A percentile compares a stretch with the other conserved stretches of the same genome.
Conservation (phyloP, 2,329 filamentous ascomycete genomes). For the Penicillium polonicum region DNA sequence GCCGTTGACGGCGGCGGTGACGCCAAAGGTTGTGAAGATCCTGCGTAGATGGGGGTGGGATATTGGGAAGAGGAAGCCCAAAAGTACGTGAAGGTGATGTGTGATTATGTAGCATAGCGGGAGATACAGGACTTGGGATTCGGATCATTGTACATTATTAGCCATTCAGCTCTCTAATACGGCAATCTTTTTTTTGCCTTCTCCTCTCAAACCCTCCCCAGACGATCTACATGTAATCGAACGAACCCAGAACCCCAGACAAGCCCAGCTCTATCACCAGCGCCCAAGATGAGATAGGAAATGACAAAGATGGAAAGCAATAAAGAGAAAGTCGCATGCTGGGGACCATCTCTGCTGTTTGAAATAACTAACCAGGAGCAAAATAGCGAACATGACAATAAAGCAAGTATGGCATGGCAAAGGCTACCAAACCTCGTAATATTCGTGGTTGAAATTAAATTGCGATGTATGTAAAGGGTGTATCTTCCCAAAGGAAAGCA, state of each 20-base stretch:
- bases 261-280: constrained; percentile 7
- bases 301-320: constrained; percentile 2
- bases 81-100: constrained; percentile 26
- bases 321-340: constrained; percentile 3
- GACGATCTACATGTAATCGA: constrained; percentile 12
- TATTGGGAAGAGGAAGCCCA: constrained; percentile 72
- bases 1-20: constrained; percentile 83
- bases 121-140: constrained; percentile 4
- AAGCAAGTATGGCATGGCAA: constrained; percentile 11
- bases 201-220: constrained; percentile 17
- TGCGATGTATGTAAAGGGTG: constrained; percentile 7
- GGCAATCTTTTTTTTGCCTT: constrained; percentile 13
- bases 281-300: constrained; percentile 5
- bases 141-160: constrained; percentile 35
- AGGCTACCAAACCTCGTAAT: constrained; percentile 20
- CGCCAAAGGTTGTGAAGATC: constrained; percentile 89
- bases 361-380: constrained; percentile 6
- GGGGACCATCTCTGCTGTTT: not conserved
- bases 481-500: constrained; percentile 1
- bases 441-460: constrained; percentile 19
- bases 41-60: constrained; percentile 90
- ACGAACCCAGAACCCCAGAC: constrained; percentile 5
- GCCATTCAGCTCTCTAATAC: constrained; percentile 28
- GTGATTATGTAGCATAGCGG: constrained; percentile 12
- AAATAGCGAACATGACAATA: constrained; percentile 7